phyloP scores from a whole-genome alignment of 2,329 filamentous ascomycete genomes.

The Parascedosporium putredinis region DNA sequence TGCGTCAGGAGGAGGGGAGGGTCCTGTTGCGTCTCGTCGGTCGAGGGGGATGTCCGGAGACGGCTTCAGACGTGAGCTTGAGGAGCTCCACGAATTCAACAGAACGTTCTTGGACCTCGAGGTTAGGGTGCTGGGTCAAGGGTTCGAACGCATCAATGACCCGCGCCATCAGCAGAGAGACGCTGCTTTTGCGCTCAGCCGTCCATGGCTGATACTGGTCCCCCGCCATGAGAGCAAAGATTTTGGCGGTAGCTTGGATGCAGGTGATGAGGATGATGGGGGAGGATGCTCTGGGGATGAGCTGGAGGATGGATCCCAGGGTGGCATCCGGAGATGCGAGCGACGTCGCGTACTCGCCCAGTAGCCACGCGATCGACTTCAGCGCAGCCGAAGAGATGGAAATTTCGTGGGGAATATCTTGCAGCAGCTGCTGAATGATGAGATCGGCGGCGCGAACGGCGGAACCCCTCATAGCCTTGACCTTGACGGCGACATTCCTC shows the following conservation, averaged over 20 bases:
- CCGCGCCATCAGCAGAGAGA: conserved; percentile 68
- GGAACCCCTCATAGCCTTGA: conserved; percentile 68
- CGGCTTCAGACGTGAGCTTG: conserved; percentile 75
- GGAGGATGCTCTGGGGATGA: conserved; percentile 44
- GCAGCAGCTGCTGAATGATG: conserved; percentile 50
- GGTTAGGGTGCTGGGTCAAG: conserved; percentile 67
- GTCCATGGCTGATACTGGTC: conserved; percentile 60
- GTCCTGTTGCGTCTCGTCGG: conserved; percentile 46
- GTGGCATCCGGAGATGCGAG: conserved; percentile 61
- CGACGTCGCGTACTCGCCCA: conserved; percentile 76
- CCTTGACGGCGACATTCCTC: conserved; percentile 83
- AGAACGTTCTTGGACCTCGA: conserved; percentile 90
- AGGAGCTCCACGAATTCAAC: conserved; percentile 89
- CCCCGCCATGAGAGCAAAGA: conserved; percentile 64
- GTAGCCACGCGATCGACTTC: conserved; percentile 69
- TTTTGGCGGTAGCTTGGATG: conserved; percentile 75
- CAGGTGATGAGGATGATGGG: conserved; percentile 65
- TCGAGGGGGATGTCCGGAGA: conserved; percentile 52
- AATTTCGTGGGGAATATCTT: conserved; percentile 43
- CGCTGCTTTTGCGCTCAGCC: conserved; percentile 59
- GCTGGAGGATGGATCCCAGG: conserved; percentile 63
- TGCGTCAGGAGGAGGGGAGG: conserved; percentile 79
- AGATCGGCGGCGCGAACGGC: conserved; percentile 77
- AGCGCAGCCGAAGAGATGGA: conserved; percentile 55
- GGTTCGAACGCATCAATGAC: conserved; percentile 75